phyloP scores from a whole-genome alignment of 2,329 filamentous ascomycete species.

The Chaetomium sp. region DNA sequence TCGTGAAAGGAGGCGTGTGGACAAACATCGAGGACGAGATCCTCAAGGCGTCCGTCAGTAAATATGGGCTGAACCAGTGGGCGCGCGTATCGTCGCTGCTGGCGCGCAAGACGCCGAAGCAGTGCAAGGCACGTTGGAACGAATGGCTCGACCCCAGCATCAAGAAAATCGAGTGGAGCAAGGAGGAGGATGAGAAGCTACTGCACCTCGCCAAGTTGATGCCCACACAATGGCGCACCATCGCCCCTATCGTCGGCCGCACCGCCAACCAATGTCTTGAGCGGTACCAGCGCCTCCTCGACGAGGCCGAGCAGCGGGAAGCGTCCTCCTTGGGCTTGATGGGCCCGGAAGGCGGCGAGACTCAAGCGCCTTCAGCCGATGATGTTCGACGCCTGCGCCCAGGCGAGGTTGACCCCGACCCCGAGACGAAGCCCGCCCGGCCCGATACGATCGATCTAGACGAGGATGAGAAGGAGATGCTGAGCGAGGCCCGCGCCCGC shows the following conservation, averaged over 20 bases:
- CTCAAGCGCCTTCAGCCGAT: slow-evolving; percentile 84
- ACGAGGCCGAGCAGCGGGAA: slow-evolving; percentile 92
- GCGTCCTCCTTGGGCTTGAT: slow-evolving; percentile 77
- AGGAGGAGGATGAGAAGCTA: slow-evolving; percentile 97
- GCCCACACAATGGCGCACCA: slow-evolving; percentile 98
- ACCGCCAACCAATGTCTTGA: slow-evolving; percentile 97
- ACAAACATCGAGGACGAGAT: slow-evolving; percentile 90
- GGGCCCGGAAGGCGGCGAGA: slow-evolving; percentile 84
- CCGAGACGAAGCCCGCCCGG: slow-evolving; percentile 91
- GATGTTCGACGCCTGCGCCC: slow-evolving; percentile 87
- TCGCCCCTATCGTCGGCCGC: slow-evolving; percentile 92
- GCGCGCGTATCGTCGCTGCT: slow-evolving; percentile 96
- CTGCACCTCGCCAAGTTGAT: slow-evolving; percentile 96
- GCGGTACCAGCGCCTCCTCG: slow-evolving; percentile 92
- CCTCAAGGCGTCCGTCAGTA: slow-evolving; percentile 91
- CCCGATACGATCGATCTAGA: slow-evolving; percentile 98
- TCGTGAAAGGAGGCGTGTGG: slow-evolving; percentile 75
- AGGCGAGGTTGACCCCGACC: slow-evolving; percentile 95
- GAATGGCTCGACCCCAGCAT: slow-evolving; percentile 99
- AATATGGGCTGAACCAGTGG: slow-evolving; percentile 97
- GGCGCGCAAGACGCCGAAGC: slow-evolving; percentile 95
- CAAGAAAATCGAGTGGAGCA: slow-evolving; percentile 98
- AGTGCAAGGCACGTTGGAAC: slow-evolving; percentile 98
- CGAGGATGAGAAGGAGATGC: slow-evolving; percentile 99
- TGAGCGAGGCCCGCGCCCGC: slow-evolving; percentile 94